phyloP scores from a whole-genome alignment of 179 eudicot genomes.

The Corrigiola litoralis region DNA sequence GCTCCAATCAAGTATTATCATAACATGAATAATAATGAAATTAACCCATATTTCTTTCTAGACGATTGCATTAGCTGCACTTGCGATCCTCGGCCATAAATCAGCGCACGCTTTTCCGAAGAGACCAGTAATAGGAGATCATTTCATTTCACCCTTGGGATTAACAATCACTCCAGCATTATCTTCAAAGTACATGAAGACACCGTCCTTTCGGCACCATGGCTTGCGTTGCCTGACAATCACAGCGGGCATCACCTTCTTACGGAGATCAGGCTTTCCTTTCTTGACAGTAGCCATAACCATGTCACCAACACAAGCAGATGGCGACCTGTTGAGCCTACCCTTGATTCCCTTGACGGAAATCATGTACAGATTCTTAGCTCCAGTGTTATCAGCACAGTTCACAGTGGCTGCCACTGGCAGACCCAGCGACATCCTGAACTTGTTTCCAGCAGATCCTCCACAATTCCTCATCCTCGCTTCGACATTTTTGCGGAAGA shows the following conservation, averaged over 20 bases:
- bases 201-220: slow-evolving; percentile 46
- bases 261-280: slow-evolving; percentile 35
- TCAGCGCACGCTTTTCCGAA: slow-evolving; percentile 9
- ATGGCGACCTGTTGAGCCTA: slow-evolving; percentile 29
- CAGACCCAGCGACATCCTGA: slow-evolving; percentile 41
- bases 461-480: slow-evolving; percentile 29
- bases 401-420: slow-evolving; percentile 37
- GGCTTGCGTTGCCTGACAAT: slow-evolving; percentile 40
- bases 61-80: slow-evolving; percentile 13
- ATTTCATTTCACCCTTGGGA: slow-evolving; percentile 15
- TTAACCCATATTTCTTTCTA: too few relatives aligned
- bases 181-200: slow-evolving; percentile 44
- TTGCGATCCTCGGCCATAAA: slow-evolving; percentile 12
- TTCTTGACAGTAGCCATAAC: slow-evolving; percentile 37
- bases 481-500: not conserved
- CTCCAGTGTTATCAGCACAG: slow-evolving; percentile 35
- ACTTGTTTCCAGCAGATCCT: slow-evolving; percentile 41
- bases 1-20: too few relatives aligned
- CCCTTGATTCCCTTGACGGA: slow-evolving; percentile 32
- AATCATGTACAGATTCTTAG: slow-evolving; percentile 28
- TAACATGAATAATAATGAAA: too few relatives aligned
- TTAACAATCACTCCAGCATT: slow-evolving; percentile 15
- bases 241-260: slow-evolving; percentile 44
- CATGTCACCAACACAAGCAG: slow-evolving; percentile 37
- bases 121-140: slow-evolving; percentile 5